Conservation (phyloP, 2,329 filamentous ascomycete genomes). For the Arthrobotrys entomopaga region DNA sequence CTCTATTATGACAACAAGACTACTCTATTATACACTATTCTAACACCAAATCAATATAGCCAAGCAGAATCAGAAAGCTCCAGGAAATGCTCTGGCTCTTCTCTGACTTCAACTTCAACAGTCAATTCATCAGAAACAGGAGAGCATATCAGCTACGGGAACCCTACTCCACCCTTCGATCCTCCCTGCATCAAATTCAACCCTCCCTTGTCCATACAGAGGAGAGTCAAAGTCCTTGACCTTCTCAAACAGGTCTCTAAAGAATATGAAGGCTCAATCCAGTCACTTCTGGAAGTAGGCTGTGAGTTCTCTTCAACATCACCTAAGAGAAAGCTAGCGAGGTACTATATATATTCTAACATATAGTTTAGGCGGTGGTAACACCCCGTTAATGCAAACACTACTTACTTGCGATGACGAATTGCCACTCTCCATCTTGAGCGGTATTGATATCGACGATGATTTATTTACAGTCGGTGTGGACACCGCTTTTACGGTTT, state of each 20-base stretch:
- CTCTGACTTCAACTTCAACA: too few relatives aligned
- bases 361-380: constrained; percentile 49
- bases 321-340: too few relatives aligned
- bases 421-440: constrained; percentile 56
- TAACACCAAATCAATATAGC: constrained; percentile 1
- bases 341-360: neutral
- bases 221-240: constrained; percentile 53
- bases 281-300: constrained; percentile 58
- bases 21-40: neutral
- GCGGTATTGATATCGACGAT: constrained; percentile 58
- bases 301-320: constrained; percentile 34
- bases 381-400: constrained; percentile 56
- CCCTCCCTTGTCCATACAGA: constrained; percentile 57
- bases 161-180: constrained; percentile 33
- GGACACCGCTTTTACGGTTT: constrained; percentile 53
- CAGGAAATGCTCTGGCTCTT: neutral
- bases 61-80: neutral
- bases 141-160: constrained; percentile 9
- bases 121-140: too few relatives aligned
- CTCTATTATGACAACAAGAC: too few relatives aligned
- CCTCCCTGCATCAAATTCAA: constrained; percentile 55
- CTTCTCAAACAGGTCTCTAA: constrained; percentile 45
- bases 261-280: constrained; percentile 50
- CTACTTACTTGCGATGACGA: constrained; percentile 57
- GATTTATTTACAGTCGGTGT: constrained; percentile 35